Conservation (phyloP, 805 yeast species). For the Yarrowia yakushimensis region DNA sequence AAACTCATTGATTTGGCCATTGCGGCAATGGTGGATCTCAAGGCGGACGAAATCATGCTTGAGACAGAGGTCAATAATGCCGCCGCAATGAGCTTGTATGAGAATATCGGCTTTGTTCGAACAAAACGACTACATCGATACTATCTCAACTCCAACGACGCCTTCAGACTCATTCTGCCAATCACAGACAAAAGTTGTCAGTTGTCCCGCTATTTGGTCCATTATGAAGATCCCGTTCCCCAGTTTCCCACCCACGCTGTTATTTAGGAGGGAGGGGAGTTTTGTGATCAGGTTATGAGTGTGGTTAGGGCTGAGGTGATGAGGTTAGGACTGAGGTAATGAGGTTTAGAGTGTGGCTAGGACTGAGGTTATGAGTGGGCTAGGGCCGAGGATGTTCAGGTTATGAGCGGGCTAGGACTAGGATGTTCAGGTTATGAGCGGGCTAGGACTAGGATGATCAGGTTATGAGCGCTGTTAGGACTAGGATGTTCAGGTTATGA, state of each 20-base stretch:
- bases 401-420: no score
- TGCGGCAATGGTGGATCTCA: constrained; percentile 56
- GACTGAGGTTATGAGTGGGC: no score
- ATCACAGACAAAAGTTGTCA: constrained; percentile 55
- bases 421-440: no score
- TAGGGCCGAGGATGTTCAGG: no score
- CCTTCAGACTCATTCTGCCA: constrained; percentile 81
- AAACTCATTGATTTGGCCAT: constrained; percentile 60
- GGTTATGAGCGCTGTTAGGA: no score
- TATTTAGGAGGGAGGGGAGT: no score
- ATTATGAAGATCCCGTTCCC: background rate
- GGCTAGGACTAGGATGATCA: no score
- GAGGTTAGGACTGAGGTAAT: no score
- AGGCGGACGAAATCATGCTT: constrained; percentile 85
- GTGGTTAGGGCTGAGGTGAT: no score
- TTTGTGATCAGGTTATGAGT: no score
- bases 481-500: no score
- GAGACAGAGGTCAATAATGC: constrained; percentile 85
- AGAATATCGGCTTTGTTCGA: constrained; percentile 70
- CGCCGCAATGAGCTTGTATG: constrained; percentile 67
- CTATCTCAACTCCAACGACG: constrained; percentile 90
- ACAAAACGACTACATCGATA: constrained; percentile 77
- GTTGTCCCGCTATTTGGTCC: constrained; percentile 33
- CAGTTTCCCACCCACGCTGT: constrained; percentile 1
- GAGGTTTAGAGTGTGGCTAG: no score